A percentile compares a stretch with the other conserved stretches of the same genome.
These are phyloP conservation scores for Pyrenophora teres DNA, from an alignment of 2,329 filamentous ascomycete genomes.

Conservation along the genomic window DNA sequence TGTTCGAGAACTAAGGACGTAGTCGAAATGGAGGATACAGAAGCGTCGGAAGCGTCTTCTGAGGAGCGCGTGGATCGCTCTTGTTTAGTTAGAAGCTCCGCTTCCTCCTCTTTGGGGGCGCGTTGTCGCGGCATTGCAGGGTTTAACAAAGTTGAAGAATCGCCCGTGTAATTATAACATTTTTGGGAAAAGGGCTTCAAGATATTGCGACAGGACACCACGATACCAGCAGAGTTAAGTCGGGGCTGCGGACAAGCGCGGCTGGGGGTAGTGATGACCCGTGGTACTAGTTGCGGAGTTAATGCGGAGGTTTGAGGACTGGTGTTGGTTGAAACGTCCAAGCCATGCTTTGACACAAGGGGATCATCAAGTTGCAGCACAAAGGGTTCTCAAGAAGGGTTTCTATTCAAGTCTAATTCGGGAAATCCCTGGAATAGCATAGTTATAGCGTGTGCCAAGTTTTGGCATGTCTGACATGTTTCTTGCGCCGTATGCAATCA, in stretches of 20 bases:
- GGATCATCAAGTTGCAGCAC: constrained; percentile 20
- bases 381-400: constrained; percentile 25
- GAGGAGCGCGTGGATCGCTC: constrained; percentile 38
- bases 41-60: constrained; percentile 53
- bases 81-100: constrained; percentile 50
- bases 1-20: constrained; percentile 82
- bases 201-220: background rate
- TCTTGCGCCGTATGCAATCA: background rate
- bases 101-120: constrained; percentile 50
- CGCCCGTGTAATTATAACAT: constrained; percentile 21
- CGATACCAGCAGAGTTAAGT: background rate
- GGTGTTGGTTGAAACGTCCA: constrained; percentile 36
- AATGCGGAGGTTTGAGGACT: constrained; percentile 34
- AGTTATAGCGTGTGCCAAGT: background rate
- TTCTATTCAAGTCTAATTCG: constrained; percentile 36
- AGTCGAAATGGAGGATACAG: constrained; percentile 78
- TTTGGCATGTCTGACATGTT: background rate
- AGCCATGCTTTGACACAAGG: constrained; percentile 33
- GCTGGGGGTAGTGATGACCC: constrained; percentile 12
- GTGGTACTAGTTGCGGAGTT: constrained; percentile 27
- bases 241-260: constrained; percentile 5
- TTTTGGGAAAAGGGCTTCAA: background rate
- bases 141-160: constrained; percentile 1
- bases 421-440: constrained; percentile 10
- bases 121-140: constrained; percentile 43